phyloP scores from a whole-genome alignment of 306 rosid genomes.

The Prunus kanzakura region DNA sequence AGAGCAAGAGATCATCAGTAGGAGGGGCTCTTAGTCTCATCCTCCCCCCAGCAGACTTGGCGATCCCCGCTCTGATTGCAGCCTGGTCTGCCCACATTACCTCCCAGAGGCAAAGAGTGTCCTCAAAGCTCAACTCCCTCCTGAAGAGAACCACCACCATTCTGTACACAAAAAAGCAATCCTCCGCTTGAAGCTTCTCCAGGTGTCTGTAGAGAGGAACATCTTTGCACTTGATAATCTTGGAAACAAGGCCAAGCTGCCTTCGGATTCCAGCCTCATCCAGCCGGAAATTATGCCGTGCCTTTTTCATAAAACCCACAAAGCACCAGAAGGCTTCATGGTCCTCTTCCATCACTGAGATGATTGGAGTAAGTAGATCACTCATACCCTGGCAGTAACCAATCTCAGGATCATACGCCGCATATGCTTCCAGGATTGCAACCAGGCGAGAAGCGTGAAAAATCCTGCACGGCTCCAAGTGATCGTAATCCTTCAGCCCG shows the following conservation, averaged over 20 bases:
- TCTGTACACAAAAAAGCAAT: constrained; percentile 31
- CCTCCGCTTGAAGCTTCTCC: constrained; percentile 29
- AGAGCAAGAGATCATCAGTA: constrained; percentile 22
- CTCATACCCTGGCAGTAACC: constrained; percentile 35
- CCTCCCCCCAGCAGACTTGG: constrained; percentile 22
- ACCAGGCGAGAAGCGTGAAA: constrained; percentile 28
- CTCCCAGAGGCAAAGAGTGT: constrained; percentile 29
- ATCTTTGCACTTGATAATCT: constrained; percentile 29
- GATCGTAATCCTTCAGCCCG: constrained; percentile 24
- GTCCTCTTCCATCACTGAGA: constrained; percentile 30
- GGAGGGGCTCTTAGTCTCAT: constrained; percentile 28
- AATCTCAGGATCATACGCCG: constrained; percentile 23
- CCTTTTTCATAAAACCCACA: constrained; percentile 30
- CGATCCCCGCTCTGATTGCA: constrained; percentile 21
- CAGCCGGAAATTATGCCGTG: constrained; percentile 28
- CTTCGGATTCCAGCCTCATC: constrained; percentile 30
- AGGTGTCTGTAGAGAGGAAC: constrained; percentile 26
- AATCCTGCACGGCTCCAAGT: constrained; percentile 22
- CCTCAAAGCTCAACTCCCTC: constrained; percentile 29
- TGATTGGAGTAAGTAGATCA: constrained; percentile 26
- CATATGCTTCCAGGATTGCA: constrained; percentile 26
- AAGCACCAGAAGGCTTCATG: constrained; percentile 31
- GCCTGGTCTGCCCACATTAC: constrained; percentile 33
- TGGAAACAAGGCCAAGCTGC: constrained; percentile 24
- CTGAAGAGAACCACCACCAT: constrained; percentile 32